These are phyloP conservation scores for Rugonectria rugulosa DNA, from an alignment of 2,329 filamentous ascomycete species.

Conservation along the genomic window DNA sequence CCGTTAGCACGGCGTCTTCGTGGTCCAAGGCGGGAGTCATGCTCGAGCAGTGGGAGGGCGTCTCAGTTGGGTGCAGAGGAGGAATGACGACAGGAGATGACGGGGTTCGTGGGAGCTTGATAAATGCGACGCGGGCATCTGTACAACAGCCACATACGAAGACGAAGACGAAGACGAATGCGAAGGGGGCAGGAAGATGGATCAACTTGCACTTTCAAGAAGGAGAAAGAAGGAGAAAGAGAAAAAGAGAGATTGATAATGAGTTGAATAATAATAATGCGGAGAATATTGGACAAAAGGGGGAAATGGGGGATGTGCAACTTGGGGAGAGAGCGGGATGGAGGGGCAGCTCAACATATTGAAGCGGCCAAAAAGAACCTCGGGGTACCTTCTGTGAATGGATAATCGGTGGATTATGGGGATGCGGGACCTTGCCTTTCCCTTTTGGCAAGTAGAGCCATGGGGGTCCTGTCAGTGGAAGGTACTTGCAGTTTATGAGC, in stretches of 20 bases:
- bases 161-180: background rate
- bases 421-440: background rate
- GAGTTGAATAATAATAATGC: background rate
- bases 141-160: background rate
- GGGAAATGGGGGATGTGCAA: constrained; percentile 3
- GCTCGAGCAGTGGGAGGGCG: background rate
- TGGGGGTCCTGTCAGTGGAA: constrained; percentile 9
- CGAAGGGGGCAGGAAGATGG: background rate
- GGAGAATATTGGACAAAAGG: constrained; percentile 14
- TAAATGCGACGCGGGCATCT: background rate
- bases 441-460: background rate
- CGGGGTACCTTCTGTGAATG: no score
- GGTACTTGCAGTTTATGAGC: constrained; percentile 1
- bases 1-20: constrained; percentile 26
- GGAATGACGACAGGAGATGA: background rate
- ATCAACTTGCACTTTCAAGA: no score
- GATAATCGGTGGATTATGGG: constrained; percentile 6
- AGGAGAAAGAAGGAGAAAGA: background rate
- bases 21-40: constrained; percentile 38
- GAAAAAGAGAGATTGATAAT: background rate
- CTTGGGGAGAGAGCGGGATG: background rate
- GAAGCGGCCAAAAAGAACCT: background rate
- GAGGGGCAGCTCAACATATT: constrained; percentile 4
- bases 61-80: background rate
- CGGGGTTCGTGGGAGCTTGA: background rate